These are phyloP conservation scores for Helenozyma baotianmanensis DNA, from an alignment of 805 yeast genomes.

Conservation along the genomic window DNA sequence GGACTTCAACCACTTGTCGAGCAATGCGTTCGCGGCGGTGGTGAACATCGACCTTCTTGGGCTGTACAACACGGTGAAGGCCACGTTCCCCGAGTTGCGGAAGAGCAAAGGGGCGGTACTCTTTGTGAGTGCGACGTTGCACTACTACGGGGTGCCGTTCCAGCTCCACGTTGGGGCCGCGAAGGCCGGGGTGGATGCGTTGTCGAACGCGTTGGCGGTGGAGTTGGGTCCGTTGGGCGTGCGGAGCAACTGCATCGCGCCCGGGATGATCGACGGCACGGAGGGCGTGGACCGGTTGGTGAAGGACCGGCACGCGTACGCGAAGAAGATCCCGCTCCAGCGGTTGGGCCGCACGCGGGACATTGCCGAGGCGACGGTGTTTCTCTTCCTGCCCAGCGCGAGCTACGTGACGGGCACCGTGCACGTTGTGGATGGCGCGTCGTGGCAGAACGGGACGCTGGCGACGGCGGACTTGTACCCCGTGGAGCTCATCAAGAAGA, in stretches of 20 bases:
- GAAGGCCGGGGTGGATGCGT: constrained; percentile 28
- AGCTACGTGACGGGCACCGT: constrained; percentile 23
- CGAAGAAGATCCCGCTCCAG: constrained; percentile 19
- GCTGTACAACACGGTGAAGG: constrained; percentile 39
- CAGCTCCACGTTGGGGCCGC: constrained; percentile 28
- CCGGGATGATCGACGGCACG: constrained; percentile 25
- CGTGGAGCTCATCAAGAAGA: constrained; percentile 18
- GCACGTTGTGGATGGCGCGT: constrained; percentile 25
- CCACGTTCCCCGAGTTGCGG: constrained; percentile 33
- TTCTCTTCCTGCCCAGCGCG: constrained; percentile 24
- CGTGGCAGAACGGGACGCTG: constrained; percentile 23
- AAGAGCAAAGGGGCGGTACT: constrained; percentile 34
- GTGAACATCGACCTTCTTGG: constrained; percentile 38
- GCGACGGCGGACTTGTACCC: constrained; percentile 25
- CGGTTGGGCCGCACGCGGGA: constrained; percentile 24
- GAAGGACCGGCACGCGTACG: constrained; percentile 7
- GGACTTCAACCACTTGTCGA: constrained; percentile 41
- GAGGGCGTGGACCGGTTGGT: constrained; percentile 24
- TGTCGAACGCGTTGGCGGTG: constrained; percentile 27
- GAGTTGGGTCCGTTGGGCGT: constrained; percentile 28
- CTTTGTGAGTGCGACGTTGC: constrained; percentile 41
- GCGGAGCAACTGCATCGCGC: constrained; percentile 25
- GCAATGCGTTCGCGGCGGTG: constrained; percentile 39
- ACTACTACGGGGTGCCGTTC: constrained; percentile 42
- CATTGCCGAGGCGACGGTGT: constrained; percentile 27